Percentiles rank a stretch among this genome's conserved stretches.
phyloP scores from a whole-genome alignment of 208 protist species.

The Strigomonas culicis region DNA sequence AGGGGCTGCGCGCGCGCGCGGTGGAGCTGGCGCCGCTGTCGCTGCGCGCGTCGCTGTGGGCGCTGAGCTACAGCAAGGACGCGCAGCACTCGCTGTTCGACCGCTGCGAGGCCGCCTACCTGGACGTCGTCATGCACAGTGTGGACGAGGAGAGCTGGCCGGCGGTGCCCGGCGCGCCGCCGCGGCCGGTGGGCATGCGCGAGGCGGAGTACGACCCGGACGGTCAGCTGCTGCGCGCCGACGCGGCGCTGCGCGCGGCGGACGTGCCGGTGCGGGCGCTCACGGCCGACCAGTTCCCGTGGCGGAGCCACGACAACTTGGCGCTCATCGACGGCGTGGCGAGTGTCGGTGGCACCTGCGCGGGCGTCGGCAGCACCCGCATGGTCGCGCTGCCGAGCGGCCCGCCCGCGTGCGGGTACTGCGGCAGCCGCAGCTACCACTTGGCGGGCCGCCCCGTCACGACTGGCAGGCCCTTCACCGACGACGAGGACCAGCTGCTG shows the following conservation, averaged over 20 bases:
- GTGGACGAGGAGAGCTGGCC: slow-evolving; percentile 46
- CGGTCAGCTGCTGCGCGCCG: slow-evolving; percentile 12
- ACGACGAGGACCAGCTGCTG: slow-evolving; percentile 64
- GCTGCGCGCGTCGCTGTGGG: slow-evolving; percentile 43
- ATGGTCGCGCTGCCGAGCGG: slow-evolving; percentile 14
- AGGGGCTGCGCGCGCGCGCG: slow-evolving; percentile 32
- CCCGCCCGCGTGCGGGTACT: slow-evolving; percentile 43
- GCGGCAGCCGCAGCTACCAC: slow-evolving; percentile 49
- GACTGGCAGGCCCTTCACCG: slow-evolving; percentile 42
- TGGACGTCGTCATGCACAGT: slow-evolving; percentile 38
- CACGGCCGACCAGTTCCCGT: slow-evolving; percentile 45
- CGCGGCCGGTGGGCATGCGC: slow-evolving; percentile 17
- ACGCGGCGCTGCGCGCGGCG: neutral
- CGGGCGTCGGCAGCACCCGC: slow-evolving; percentile 54
- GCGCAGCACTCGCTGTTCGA: slow-evolving; percentile 47
- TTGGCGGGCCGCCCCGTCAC: slow-evolving; percentile 34
- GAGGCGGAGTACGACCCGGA: slow-evolving; percentile 21
- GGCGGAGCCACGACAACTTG: slow-evolving; percentile 58
- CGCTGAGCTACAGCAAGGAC: slow-evolving; percentile 37
- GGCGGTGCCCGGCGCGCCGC: neutral
- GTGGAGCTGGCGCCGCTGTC: slow-evolving; percentile 53
- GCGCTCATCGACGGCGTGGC: slow-evolving; percentile 77
- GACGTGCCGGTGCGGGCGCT: slow-evolving; percentile 30
- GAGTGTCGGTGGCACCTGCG: slow-evolving; percentile 66
- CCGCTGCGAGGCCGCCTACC: slow-evolving; percentile 37